Conservation (phyloP, 2,329 filamentous ascomycete species). For the Fusarium sp. region DNA sequence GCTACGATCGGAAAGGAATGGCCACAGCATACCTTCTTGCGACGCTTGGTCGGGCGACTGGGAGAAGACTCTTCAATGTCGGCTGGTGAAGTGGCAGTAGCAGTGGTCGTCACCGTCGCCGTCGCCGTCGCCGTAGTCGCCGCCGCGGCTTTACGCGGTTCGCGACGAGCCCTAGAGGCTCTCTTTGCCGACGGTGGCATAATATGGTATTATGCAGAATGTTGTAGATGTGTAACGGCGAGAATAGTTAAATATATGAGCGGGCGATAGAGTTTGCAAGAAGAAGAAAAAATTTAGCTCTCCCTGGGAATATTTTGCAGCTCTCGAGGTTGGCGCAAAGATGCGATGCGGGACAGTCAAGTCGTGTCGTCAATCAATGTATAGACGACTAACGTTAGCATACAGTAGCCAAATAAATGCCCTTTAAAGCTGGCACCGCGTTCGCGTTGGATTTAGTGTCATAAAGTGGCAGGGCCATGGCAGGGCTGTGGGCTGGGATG, state of each 20-base stretch:
- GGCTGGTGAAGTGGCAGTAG: slow-evolving; percentile 46
- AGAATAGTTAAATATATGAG: slow-evolving; percentile 1
- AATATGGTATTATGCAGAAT: slow-evolving; percentile 14
- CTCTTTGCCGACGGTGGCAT: slow-evolving; percentile 54
- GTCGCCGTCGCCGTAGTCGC: slow-evolving; percentile 42
- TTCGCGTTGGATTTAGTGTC: slow-evolving; percentile 47
- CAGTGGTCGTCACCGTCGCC: slow-evolving; percentile 39
- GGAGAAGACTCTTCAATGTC: slow-evolving; percentile 65
- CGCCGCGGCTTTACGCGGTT: slow-evolving; percentile 51
- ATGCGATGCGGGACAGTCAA: slow-evolving; percentile 24
- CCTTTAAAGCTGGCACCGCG: slow-evolving; percentile 46
- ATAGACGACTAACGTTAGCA: slow-evolving; percentile 29
- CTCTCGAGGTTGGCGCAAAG: slow-evolving; percentile 21
- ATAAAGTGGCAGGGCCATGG: slow-evolving; percentile 42
- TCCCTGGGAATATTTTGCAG: slow-evolving; percentile 8
- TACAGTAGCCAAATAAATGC: slow-evolving; percentile 36
- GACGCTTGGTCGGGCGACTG: slow-evolving; percentile 69
- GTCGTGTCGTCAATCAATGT: slow-evolving; percentile 40
- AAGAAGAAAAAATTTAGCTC: background rate
- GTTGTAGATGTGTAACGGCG: slow-evolving; percentile 11
- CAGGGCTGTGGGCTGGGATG: slow-evolving; percentile 35
- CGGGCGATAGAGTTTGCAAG: background rate
- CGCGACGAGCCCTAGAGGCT: slow-evolving; percentile 51
- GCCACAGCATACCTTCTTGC: slow-evolving; percentile 62
- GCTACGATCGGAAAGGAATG: background rate